These are phyloP conservation scores for Solanum chiquidenum DNA, from an alignment of 257 asterid genomes.

Conservation along the genomic window DNA sequence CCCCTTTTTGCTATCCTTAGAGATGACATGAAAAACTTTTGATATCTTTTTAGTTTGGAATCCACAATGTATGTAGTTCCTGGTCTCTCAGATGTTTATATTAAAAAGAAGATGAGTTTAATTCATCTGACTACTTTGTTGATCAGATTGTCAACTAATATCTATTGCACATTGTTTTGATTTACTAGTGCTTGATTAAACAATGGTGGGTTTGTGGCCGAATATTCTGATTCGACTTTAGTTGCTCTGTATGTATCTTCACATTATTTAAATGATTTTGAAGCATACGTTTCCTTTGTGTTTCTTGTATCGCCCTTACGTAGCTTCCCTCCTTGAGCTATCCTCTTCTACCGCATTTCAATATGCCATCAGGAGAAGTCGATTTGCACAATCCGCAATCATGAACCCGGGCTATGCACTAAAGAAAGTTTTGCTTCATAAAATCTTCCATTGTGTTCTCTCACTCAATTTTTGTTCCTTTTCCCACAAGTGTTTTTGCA, in stretches of 20 bases:
- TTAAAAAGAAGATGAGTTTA: background rate
- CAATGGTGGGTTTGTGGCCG: background rate
- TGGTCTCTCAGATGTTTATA: background rate
- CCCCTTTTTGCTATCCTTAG: background rate
- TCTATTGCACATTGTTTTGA: background rate
- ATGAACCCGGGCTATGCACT: background rate
- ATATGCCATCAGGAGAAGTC: background rate
- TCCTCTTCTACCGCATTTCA: background rate
- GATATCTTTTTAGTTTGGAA: background rate
- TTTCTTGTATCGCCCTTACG: too few species aligned
- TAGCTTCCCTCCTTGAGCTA: background rate
- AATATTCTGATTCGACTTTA: background rate
- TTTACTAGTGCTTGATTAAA: background rate
- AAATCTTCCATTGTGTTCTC: background rate
- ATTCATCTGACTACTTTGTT: background rate
- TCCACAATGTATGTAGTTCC: background rate
- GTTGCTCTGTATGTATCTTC: background rate
- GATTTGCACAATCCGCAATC: background rate
- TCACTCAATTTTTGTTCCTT: too few species aligned
- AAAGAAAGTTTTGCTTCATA: background rate
- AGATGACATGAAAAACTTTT: background rate
- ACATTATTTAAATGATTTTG: background rate
- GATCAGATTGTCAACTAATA: background rate
- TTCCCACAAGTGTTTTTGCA: too few species aligned
- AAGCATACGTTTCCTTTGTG: too few species aligned